Evolutionary conservation across 805 yeast genomes (phyloP), one percentile per base, ranked within the genome.

Genomic region (Ogataea paraovalis): DNA sequence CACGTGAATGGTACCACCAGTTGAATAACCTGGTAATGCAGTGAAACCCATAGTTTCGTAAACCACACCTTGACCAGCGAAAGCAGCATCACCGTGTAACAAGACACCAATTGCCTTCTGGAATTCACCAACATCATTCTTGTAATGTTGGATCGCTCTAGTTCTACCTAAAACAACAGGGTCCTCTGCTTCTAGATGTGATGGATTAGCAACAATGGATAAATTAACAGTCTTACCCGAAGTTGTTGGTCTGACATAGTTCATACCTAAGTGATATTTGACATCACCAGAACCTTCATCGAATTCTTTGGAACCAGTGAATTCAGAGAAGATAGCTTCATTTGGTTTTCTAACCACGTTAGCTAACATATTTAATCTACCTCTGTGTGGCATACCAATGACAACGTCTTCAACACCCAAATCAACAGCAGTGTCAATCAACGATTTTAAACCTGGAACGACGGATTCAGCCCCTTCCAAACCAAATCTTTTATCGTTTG

Each of bases 331-430:
- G 66, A 94, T 94, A 43, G 97, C 90, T 75, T 92, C 98, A 68
- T 94, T 91, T 62, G 99, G 98, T 71, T 94, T 94, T 75, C 99
- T 87, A 43, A 94, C 97, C 61, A 94, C 98, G 74, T 94, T 94
- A 51, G 98, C 89, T 71, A 94, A 80, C 85, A 94, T 91, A 71
- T 94, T 94, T 63, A 94, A 78, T 76, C 99, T 85, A 73, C 99
- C 99, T 80, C 99, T 87, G 73, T 94, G 99, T 45, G 99, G 97
- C 98, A 94, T 94, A 75, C 99, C 99, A 61, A 94, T 85, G 62
- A 92, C 95, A 52, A 94, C 83, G 68, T 92, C 98, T 72, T 91
- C 97, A 45, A 92, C 85, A 60, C 99, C 99, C 52, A 75, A 73
- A 57, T 87, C 95, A 43, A 91, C 98, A 40, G 96, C 79, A 57